Conservation (phyloP, 2,329 filamentous ascomycete species). For the Meredithiella fracta region DNA sequence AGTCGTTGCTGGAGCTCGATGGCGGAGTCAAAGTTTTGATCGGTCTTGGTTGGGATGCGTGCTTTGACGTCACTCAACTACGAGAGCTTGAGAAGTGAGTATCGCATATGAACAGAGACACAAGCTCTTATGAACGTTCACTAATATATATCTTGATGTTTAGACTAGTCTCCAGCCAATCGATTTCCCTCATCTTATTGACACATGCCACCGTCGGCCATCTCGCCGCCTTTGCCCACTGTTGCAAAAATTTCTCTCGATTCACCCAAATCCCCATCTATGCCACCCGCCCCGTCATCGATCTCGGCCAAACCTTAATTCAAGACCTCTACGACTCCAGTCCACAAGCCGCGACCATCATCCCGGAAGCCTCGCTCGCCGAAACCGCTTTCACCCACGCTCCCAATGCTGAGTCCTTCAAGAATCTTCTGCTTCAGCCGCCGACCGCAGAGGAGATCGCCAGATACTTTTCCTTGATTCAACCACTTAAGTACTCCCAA, state of each 20-base stretch:
- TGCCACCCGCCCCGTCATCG: constrained; percentile 83
- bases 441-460: constrained; percentile 81
- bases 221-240: constrained; percentile 85
- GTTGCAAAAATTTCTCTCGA: constrained; percentile 86
- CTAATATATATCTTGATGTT: not conserved
- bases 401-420: constrained; percentile 20
- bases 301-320: constrained; percentile 74
- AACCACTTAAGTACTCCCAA: constrained; percentile 90
- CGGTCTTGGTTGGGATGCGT: constrained; percentile 90
- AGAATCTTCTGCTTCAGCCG: constrained; percentile 46
- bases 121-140: not conserved
- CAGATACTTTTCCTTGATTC: constrained; percentile 77
- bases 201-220: constrained; percentile 88
- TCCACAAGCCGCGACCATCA: constrained; percentile 70
- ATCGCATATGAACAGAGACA: not conserved
- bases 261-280: constrained; percentile 90
- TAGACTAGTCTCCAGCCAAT: constrained; percentile 65
- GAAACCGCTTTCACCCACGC: constrained; percentile 19
- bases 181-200: constrained; percentile 72
- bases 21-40: constrained; percentile 90
- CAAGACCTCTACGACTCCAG: constrained; percentile 88
- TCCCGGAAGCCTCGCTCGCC: constrained; percentile 56
- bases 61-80: constrained; percentile 67
- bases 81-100: constrained; percentile 71
- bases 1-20: constrained; percentile 93